Evolutionary conservation across 805 yeast genomes (phyloP), one percentile per base, ranked within the genome.

Genomic region (Sungouiozyma intestinalis): DNA sequence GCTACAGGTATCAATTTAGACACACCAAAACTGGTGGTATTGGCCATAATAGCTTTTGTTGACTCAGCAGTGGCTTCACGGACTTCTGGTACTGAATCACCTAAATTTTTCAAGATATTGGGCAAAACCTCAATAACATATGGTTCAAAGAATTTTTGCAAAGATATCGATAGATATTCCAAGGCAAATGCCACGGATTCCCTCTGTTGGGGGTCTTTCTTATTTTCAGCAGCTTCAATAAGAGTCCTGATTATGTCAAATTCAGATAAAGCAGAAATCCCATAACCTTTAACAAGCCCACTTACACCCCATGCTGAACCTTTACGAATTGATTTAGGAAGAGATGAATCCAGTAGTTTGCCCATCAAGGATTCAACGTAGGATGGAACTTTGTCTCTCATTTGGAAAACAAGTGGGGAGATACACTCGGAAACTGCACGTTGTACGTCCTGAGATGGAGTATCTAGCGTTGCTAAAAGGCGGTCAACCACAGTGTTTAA

Each of bases 261-360:
- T 39, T 81, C 81, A 9, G 85, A 73, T 40, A 92, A 65, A 0
- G 94, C 73, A 45, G 77, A 72, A 41, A 92, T 77, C 50, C 98
- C 98, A 17, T 77, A 73, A 45, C 99, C 98, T 55, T 85, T 81
- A 2, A 84, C 90, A 36, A 92, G 64, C 48, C 99, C 99, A 17
- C 97, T 84, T 52, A 92, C 73, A 61, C 97, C 98, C 65, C 85
- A 87, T 1, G 97, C 97, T 2, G 96, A 90, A 55, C 97, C 99
- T 49, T 90, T 74, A 57, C 95, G 73, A n/a, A 70, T 67, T 1
- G 74, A 73, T 33, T 67, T 54, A 8, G 58, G 52, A 1, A 47
- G 44, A 4, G 65, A 63, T 4, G 71, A 60, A 36, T 64, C 61
- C 55, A 84, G 77, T 19, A 88, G 65, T 49, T 73, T 77, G 4